These are phyloP conservation scores for Aspergillus steynii DNA, from an alignment of 495 filamentous ascomycete genomes.

Conservation along the genomic window DNA sequence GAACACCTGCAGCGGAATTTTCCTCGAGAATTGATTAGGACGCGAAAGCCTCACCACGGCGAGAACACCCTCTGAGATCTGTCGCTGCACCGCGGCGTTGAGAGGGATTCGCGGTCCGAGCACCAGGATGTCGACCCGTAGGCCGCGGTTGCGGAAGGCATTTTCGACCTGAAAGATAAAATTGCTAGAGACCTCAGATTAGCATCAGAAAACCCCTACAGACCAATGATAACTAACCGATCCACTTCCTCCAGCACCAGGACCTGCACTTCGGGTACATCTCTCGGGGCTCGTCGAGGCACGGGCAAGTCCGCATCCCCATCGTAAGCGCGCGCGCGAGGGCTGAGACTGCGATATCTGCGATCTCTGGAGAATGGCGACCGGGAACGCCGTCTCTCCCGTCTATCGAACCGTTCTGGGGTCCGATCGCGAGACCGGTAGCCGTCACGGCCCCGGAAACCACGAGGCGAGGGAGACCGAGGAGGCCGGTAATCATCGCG, in stretches of 20 bases:
- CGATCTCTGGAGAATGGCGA: slow-evolving; percentile 61
- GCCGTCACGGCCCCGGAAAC: slow-evolving; percentile 65
- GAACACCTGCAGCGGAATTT: slow-evolving; percentile 80
- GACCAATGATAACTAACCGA: slow-evolving; percentile 43
- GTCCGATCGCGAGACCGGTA: slow-evolving; percentile 62
- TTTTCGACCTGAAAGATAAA: slow-evolving; percentile 82
- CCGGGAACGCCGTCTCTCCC: slow-evolving; percentile 64
- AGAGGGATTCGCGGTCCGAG: slow-evolving; percentile 77
- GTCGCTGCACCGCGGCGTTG: slow-evolving; percentile 74
- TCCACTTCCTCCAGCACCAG: slow-evolving; percentile 79
- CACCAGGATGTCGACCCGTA: slow-evolving; percentile 75
- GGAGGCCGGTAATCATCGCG: slow-evolving; percentile 66
- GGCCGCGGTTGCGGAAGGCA: slow-evolving; percentile 65
- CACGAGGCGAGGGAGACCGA: slow-evolving; percentile 56
- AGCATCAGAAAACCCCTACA: background rate
- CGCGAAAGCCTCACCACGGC: slow-evolving; percentile 76
- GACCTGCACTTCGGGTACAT: slow-evolving; percentile 91
- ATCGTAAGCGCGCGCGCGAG: slow-evolving; percentile 53
- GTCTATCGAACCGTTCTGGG: slow-evolving; percentile 58
- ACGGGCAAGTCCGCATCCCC: slow-evolving; percentile 66
- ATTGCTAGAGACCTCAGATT: slow-evolving; percentile 45
- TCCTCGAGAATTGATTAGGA: slow-evolving; percentile 63
- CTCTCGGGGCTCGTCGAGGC: slow-evolving; percentile 67
- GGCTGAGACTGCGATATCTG: slow-evolving; percentile 70
- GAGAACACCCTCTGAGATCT: slow-evolving; percentile 85